Conservation (phyloP, 257 asterid genomes). For the Solanum chiquidenum region DNA sequence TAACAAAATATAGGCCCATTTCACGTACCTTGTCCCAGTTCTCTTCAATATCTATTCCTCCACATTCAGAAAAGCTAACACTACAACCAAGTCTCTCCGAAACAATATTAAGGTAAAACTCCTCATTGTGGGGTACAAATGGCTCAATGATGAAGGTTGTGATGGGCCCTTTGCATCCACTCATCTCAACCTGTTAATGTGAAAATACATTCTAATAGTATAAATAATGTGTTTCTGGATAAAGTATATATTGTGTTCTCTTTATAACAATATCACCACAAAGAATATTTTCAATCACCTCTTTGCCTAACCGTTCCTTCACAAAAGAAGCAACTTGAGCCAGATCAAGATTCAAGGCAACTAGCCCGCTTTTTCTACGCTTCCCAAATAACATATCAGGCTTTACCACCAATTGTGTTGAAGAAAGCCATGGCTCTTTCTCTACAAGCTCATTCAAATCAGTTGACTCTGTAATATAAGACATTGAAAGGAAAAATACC, state of each 20-base stretch:
- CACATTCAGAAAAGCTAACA: conserved; percentile 91
- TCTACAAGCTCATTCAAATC: conserved; percentile 61
- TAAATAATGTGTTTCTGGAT: background rate
- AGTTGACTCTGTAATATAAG: conserved; percentile 66
- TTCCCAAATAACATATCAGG: conserved; percentile 93
- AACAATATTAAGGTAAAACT: conserved; percentile 72
- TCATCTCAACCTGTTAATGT: conserved; percentile 71
- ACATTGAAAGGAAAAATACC: background rate
- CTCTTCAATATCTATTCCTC: conserved; percentile 94
- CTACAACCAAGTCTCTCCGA: conserved; percentile 93
- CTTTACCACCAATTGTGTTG: conserved; percentile 71
- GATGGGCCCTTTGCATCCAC: conserved; percentile 92
- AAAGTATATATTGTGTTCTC: conserved; percentile 30
- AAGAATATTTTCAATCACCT: conserved; percentile 32
- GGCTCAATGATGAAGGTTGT: conserved; percentile 91
- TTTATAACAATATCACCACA: conserved; percentile 6
- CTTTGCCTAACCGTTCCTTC: conserved; percentile 84
- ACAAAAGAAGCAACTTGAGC: conserved; percentile 74
- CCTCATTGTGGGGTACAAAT: conserved; percentile 80
- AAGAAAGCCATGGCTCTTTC: conserved; percentile 75
- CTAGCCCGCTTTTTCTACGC: conserved; percentile 89
- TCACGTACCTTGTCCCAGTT: conserved; percentile 84
- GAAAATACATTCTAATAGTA: background rate
- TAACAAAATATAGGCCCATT: background rate
- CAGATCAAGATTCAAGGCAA: conserved; percentile 76